Evolutionary conservation across 2,329 filamentous ascomycete genomes (phyloP), one percentile per base, ranked within the genome.

Genomic region (Pseudogymnoascus sp.): DNA sequence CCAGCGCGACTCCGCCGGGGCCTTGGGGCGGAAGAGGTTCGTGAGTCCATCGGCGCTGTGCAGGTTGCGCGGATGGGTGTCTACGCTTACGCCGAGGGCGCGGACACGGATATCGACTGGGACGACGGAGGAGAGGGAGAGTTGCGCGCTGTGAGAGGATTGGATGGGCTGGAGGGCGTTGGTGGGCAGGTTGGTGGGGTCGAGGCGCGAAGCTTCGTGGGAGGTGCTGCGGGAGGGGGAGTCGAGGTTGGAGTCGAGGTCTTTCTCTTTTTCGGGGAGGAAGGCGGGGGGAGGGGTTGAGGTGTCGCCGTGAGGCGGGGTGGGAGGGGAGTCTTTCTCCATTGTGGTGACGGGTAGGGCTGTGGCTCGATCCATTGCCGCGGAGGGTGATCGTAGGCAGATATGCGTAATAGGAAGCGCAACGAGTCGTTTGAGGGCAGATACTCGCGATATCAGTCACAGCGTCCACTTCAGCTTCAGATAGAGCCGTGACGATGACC

Each of bases 61-160:
- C 11, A 81, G 70, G 69, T 80, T 78, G 37, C 81, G 82, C 3
- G 84, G 83, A 1, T 84, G 81, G 1, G 83, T 82, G 64, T 88
- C 81, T 16, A 88, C 83, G 0, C 78, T 80, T 6, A 88, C 82
- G 1, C 78, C 76, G 3, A 87, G 76, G 67, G 80, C 75, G 42
- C 82, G 80, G 23, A 86, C 79, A 62, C 78, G 78, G 18, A 86
- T 78, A 42, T 80, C 73, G 5, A 85, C 82, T 1, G 81, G 76
- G 23, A 82, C 77, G n/a, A 87, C 84, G 72, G 82, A 82, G 10
- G 71, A 73, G 12, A 74, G 67, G 2, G 72, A 74, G n/a, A 74
- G 62, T 1, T 70, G 67, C 40, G 69, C 70, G 62, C 66, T 72
- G 5, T 69, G 66, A 7, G 69, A 6, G 12, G 62, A 42, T 12